Base-by-base conservation (phyloP, 176 grass and related monocot species). In the Hyparrhenia diplandra region DNA sequence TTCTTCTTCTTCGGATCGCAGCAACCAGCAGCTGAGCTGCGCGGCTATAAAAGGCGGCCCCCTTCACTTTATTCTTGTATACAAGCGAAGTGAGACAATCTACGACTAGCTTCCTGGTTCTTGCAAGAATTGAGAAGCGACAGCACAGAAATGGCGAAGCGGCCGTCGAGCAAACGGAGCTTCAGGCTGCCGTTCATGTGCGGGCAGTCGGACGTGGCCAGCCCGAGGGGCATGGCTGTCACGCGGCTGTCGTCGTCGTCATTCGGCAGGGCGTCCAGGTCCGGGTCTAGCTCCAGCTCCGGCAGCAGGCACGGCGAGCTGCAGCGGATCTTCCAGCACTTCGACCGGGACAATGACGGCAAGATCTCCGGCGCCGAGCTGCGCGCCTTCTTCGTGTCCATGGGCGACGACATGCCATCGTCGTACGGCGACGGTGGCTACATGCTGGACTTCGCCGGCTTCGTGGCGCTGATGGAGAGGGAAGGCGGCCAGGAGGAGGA, bases 261-360 rank as follows among this genome's bases (percentile, higher is more conserved):
- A 0, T 82, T 83, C 30, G 71, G 81, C 49, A 41, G 69, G 76
- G 73, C n/a, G 5, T 76, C 78, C 39, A 20, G 51, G 30, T 74
- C 76, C 34, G 71, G 71, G 13, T 82, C 85, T 12, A 31, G 75
- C 24, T 37, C 24, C 13, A 49, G 79, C 23, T 40, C 30, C n/a
- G 41, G 39, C 36, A 71, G 84, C 72, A 85, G 88, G 46, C 75
- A 78, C 35, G 46, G 54, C 14, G 92, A 91, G 77, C 80, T 98
- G 76, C 90, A 86, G 25, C 81, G 83, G 64, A 91, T 94, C 67
- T 98, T 98, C 60, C 90, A 77, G 78, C 90, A 98, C 75, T 94
- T 98, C 74, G 95, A 98, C 71, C 34, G 57, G 40, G 95, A 98
- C 81, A 89, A 85, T 42, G 92, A 98, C 40, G 90, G 95, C 31